Conservation (phyloP, 441 rosid species). For the Mallotus repandus region DNA sequence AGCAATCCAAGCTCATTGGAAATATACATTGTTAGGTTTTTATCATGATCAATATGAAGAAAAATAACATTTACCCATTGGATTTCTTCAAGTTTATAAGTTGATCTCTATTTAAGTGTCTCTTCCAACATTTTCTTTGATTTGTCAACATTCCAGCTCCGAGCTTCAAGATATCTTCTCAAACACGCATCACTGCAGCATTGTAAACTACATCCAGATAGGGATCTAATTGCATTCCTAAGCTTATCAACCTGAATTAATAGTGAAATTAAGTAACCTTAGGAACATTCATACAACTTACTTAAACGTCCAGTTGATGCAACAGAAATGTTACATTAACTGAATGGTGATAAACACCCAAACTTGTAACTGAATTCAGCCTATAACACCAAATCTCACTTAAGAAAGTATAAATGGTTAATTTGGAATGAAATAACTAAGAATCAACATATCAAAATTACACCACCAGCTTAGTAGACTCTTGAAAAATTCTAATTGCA, state of each 20-base stretch:
- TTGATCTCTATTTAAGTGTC: conserved; percentile 75
- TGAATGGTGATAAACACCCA: conserved; percentile 22
- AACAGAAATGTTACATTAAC: too few relatives aligned
- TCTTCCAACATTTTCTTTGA: conserved; percentile 86
- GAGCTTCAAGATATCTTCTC: conserved; percentile 85
- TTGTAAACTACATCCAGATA: conserved; percentile 46
- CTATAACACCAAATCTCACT: conserved; percentile 18
- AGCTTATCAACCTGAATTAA: conserved; percentile 60
- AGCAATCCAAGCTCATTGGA: conserved; percentile 1
- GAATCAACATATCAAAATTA: background rate
- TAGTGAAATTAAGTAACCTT: background rate
- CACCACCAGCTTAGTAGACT: too few relatives aligned
- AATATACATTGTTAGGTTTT: background rate
- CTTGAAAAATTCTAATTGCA: too few relatives aligned
- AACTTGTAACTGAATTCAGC: conserved; percentile 24
- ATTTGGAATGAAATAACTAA: background rate
- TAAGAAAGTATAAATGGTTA: background rate
- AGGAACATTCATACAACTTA: too few relatives aligned
- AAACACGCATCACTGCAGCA: conserved; percentile 79
- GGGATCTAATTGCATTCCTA: conserved; percentile 51
- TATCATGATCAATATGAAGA: background rate
- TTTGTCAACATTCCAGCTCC: conserved; percentile 76
- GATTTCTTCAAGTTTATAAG: conserved; percentile 83
- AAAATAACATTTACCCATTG: conserved; percentile 53
- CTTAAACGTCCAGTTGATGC: background rate